A percentile compares a stretch with the other conserved stretches of the same genome.
These are phyloP conservation scores for Phellinidium pouzarii DNA, from an alignment of 1,284 basidiomycete genomes.

Conservation along the genomic window DNA sequence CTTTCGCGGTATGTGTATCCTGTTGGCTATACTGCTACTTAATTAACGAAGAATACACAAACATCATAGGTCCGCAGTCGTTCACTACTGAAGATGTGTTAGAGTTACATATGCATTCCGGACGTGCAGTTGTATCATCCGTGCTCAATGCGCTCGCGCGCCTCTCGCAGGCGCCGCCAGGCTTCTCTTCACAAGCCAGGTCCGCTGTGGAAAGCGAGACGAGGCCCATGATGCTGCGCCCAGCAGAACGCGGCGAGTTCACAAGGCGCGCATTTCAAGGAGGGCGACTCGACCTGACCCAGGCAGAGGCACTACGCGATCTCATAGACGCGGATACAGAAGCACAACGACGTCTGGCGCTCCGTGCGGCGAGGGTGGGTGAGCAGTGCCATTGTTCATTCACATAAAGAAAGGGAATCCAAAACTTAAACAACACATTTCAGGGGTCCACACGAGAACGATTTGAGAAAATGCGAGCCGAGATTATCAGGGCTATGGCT, in stretches of 20 bases:
- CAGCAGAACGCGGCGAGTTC: constrained; percentile 83
- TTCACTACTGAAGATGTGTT: constrained; percentile 81
- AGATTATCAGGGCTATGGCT: constrained; percentile 67
- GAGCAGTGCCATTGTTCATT: constrained; percentile 8
- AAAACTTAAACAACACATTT: background rate
- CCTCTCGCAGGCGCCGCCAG: constrained; percentile 8
- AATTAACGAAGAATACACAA: background rate
- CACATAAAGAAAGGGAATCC: background rate
- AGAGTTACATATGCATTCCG: constrained; percentile 86
- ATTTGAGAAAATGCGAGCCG: constrained; percentile 56
- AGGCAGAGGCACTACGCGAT: constrained; percentile 80
- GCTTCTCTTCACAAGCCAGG: no score
- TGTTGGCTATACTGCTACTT: constrained; percentile 2
- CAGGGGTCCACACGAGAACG: constrained; percentile 55
- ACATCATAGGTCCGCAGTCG: constrained; percentile 52
- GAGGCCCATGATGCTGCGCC: constrained; percentile 48
- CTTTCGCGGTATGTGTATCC: constrained; percentile 54
- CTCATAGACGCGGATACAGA: constrained; percentile 84
- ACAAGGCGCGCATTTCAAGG: constrained; percentile 75
- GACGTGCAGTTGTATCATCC: constrained; percentile 67
- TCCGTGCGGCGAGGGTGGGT: constrained; percentile 58
- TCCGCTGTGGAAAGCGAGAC: background rate
- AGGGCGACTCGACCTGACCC: constrained; percentile 75
- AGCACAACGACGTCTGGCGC: constrained; percentile 66
- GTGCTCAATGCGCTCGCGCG: constrained; percentile 56